Evolutionary conservation across 2,329 filamentous ascomycete genomes (phyloP), one percentile per base, ranked within the genome.

Genomic region (Tolypocladium ovalisporum): DNA sequence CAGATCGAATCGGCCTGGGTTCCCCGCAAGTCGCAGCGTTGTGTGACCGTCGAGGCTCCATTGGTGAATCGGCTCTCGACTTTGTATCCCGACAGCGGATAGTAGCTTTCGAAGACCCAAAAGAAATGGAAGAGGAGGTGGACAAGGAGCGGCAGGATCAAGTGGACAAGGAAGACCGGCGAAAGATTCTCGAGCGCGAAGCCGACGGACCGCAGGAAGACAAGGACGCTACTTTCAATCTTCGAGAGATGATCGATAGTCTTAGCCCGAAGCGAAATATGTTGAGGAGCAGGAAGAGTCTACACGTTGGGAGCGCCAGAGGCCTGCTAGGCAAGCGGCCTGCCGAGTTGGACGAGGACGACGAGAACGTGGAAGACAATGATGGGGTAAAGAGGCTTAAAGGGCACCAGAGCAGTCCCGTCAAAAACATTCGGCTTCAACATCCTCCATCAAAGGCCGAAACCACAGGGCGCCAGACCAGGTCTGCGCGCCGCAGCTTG

Each of bases 241-340:
- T 93, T 49, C 87, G 83, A 61, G 87, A 90, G 61, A 86, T 90
- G 82, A 93, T 93, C 59, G 80, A 87, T 60, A 88, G 83, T 57
- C 76, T 93, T 61, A 90, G 87, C 29, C 89, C 89, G 0, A 89
- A 88, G 71, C 89, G 90, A 69, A 85, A 82, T 56, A 71, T 73
- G 7, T 63, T 88, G 8, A 84, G 79, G 57, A 84, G 84, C 17
- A 84, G 88, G 44, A 92, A 92, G 73, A 92, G 88, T 66, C 76
- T 92, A 54, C 85, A 88, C 61, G 83, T 90, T 24, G 88, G 88
- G 44, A 88, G 87, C 63, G 88, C 88, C 17, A 84, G 76, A 60
- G 88, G 88, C 0, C 72, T 92, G 24, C 75, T 92, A 6, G 88
- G 88, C 8, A 92, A 92, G 70, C 79, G 88, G 53, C 88, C 88